Evolutionary conservation across 208 protist genomes (phyloP), one percentile per base, ranked within the genome.

Genomic region (Acanthamoeba royreba): DNA sequence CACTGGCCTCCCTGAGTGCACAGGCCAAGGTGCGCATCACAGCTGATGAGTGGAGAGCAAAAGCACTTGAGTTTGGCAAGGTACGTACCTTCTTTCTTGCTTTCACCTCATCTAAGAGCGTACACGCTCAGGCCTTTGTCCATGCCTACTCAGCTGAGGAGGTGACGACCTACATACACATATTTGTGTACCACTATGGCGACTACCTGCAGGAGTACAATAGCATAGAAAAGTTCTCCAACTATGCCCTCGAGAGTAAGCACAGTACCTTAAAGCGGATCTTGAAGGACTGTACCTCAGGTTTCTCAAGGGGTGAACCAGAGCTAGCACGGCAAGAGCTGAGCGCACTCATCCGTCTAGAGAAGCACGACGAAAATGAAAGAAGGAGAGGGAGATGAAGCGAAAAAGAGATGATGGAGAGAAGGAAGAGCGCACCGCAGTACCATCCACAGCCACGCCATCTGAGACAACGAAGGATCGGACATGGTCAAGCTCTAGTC

Each of bases 101-200:
- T n/a, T n/a, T n/a, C n/a, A n/a, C n/a, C n/a, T n/a, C n/a, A n/a
- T n/a, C n/a, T n/a, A n/a, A n/a, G n/a, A n/a, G n/a, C n/a, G n/a
- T n/a, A n/a, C n/a, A n/a, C n/a, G n/a, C n/a, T n/a, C n/a, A n/a
- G n/a, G 47, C 40, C 28, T 89, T 89, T 46, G 11, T 61, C 9
- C 17, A 33, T 2, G 42, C 49, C 2, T 89, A 63, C 47, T 35
- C 45, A 17, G n/a, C 4, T 15, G 81, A 89, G 49, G 81, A 89
- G 22, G 81, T 89, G n/a, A 69, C 81, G n/a, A 49, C 81, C 3
- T 89, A 89, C 38, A 89, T 89, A 35, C 81, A 89, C 47, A 61
- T 89, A 35, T 89, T 89, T 43, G 38, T 88, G n/a, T 89, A 89
- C 47, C 81, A 89, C 49, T 61, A 63, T 89, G 81, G 81, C 9